Conservation (phyloP, 768 basidiomycete species). For the Lactarius hatsudake region DNA sequence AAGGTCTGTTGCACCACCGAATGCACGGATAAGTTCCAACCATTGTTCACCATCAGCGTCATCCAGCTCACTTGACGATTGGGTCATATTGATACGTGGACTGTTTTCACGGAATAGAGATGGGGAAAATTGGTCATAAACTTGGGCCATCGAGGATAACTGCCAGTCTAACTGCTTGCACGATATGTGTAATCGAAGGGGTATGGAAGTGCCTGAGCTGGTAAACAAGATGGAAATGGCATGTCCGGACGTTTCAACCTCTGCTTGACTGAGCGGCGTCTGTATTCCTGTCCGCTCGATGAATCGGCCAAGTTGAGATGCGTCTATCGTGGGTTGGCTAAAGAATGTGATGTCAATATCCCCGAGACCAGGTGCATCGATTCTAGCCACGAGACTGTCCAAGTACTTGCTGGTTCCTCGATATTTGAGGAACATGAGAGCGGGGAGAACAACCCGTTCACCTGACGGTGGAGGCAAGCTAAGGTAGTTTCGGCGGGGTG, state of each 20-base stretch:
- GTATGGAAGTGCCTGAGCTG: too few species aligned
- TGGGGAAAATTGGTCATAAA: not conserved
- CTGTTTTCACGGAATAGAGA: not conserved
- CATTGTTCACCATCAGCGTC: not conserved
- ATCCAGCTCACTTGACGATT: not conserved
- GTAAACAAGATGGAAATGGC: not conserved
- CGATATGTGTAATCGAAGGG: not conserved
- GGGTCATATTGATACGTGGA: not conserved
- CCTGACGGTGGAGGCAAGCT: not conserved
- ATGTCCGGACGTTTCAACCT: fast-evolving
- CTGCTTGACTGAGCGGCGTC: too few species aligned
- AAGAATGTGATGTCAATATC: not conserved
- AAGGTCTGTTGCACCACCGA: not conserved
- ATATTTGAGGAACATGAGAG: not conserved
- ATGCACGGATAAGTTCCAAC: not conserved
- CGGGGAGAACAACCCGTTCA: not conserved
- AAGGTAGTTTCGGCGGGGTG: not conserved
- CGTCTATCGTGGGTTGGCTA: not conserved
- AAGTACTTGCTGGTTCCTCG: not conserved
- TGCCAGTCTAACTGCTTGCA: not conserved
- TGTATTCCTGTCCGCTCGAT: not conserved
- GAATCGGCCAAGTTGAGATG: not conserved
- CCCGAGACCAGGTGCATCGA: not conserved
- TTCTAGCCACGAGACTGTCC: not conserved
- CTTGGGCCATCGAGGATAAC: not conserved